Base-by-base conservation (phyloP, 2,329 filamentous ascomycete genomes). In the Fusarium hainanense region DNA sequence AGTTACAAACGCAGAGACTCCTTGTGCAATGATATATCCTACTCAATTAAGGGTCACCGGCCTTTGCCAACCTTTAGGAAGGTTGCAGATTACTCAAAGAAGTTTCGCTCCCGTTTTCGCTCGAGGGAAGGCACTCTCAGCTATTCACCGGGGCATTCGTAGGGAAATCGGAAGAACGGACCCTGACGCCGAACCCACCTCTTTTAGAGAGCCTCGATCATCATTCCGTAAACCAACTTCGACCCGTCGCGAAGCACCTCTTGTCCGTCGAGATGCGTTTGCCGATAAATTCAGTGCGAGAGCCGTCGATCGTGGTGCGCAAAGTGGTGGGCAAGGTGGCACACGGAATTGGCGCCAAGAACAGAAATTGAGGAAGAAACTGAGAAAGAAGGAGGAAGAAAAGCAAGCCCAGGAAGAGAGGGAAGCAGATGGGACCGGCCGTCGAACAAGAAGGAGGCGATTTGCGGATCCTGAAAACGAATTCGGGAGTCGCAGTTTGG, bases 91-190 rank as follows among this genome's bases (percentile, higher is more conserved):
- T 6, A 23, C 50, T 34, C 50, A 54, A 23, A 55, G 51, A 43
- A 51, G 21, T 32, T 67, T 63, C n/a, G 62, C 69, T 25, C 72
- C 68, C 25, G 43, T 71, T 7, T 56, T 66, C 18, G 66, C 71
- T 42, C 79, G 79, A 43, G 32, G 72, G 23, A 74, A 78, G 28
- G 79, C 76, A 43, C 84, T 93, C 63, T 91, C 90, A 12, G 91
- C 90, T 44, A 93, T 94, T 74, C 87, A 89, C 69, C 84, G 86
- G 47, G 91, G 91, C 16, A 83, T 93, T 57, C 49, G 49, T 28
- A 52, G 34, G 18, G 49, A 52, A 52, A 20, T n/a, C 27, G 34
- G 32, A 12, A 52, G 49, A 52, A 20, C 32, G 28, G 34, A 52
- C 25, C 34, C 49, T 42, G 34, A 23, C 9, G 49, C 34, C 34